A percentile compares a stretch with the other conserved stretches of the same genome.
Evolutionary conservation across 2,329 filamentous ascomycete species (phyloP).

Genomic region (Trichoderma atroviride): DNA sequence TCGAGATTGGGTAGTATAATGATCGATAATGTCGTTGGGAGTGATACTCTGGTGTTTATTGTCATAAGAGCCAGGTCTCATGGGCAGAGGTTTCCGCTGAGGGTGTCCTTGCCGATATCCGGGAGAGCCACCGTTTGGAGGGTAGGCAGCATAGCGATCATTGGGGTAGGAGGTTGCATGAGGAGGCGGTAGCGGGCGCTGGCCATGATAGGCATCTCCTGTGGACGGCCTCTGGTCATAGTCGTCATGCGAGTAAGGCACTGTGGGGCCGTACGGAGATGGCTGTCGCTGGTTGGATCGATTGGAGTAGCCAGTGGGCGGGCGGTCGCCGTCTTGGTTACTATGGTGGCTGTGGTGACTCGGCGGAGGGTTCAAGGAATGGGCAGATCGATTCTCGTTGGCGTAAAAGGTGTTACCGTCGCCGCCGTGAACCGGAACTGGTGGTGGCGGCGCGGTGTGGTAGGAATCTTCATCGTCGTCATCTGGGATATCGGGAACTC

Average conservation of each 20-base stretch:
- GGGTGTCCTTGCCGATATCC: constrained; percentile 25
- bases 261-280: constrained; percentile 48
- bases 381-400: constrained; percentile 57
- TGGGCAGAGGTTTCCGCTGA: constrained; percentile 39
- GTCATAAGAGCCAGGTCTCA: constrained; percentile 21
- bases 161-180: constrained; percentile 12
- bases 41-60: constrained; percentile 37
- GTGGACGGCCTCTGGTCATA: constrained; percentile 40
- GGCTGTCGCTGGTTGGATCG: constrained; percentile 26
- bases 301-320: constrained; percentile 40
- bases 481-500: constrained; percentile 39
- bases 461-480: constrained; percentile 28
- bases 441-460: constrained; percentile 49
- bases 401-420: constrained; percentile 52
- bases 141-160: neutral
- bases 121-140: constrained; percentile 23
- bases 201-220: constrained; percentile 38
- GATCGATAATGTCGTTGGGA: constrained; percentile 45
- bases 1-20: constrained; percentile 39
- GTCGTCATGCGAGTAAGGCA: constrained; percentile 38
- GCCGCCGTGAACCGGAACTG: constrained; percentile 56
- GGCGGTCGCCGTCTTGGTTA: constrained; percentile 41
- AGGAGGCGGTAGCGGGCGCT: constrained; percentile 13
- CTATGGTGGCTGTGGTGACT: constrained; percentile 31
- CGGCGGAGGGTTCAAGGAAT: constrained; percentile 51